Base-by-base conservation (phyloP, 768 basidiomycete genomes). In the Trichaptum fuscoviolaceum region DNA sequence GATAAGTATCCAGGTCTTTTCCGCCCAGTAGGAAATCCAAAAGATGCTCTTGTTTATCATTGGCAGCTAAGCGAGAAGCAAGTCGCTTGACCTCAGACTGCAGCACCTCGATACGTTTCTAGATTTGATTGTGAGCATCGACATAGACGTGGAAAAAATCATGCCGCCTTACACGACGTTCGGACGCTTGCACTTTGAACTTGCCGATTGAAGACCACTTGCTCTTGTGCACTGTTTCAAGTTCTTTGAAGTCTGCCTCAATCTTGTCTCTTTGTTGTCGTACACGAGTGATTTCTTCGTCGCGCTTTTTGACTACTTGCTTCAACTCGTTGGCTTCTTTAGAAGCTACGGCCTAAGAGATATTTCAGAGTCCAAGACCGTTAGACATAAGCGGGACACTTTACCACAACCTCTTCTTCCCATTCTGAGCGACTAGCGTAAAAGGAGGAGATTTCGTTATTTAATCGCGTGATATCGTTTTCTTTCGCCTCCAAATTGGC, bases 51-150 rank as follows among this genome's bases (percentile, higher is more conserved):
- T 90, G 83, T 7, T 89, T 87, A 1, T 84, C 80, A 27, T 87
- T 77, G 0, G 93, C 92, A 23, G 92, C 94, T n/a, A 96, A 78
- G 34, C 85, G 84, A 18, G 89, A 83, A 75, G 90, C 92, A 69
- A 90, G 80, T 25, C 95, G 83, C 57, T 79, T 82, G 12, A 91
- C 78, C 74, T 98, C 94, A 1, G 89, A 89, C 68, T 86, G 79
- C 26, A 96, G 74, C 30, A 86, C 84, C 15, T 74, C 73, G 58
- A 98, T 87, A 52, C 95, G 89, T 67, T 91, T 91, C 87, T 94
- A 67, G 60, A 66, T 20, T 15, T 6, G 59, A 34, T 3, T 34
- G 18, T 17, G 52, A 67, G 64, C 20, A 63, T 61, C 23, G 67
- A 64, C 24, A 23, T 61, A 10, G 24, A 42, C 23, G 27, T 17